Evolutionary conservation across 2,329 filamentous ascomycete genomes (phyloP).

Genomic region (Colletotrichum sublineola): DNA sequence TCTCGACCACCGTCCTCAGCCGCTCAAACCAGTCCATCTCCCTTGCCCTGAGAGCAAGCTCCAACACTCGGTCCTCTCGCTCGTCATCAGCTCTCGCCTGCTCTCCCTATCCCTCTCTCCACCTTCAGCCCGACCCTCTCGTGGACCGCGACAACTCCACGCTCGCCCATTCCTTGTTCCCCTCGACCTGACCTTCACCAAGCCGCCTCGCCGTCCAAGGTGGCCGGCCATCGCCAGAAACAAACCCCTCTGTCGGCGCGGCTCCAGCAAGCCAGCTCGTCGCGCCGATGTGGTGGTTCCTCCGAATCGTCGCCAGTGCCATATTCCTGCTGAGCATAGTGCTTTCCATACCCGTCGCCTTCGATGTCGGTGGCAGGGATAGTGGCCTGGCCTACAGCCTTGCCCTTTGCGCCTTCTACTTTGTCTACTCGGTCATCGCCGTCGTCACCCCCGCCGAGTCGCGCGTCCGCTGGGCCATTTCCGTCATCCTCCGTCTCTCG

Average conservation of each 20-base stretch:
- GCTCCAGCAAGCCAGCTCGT: constrained; percentile 46
- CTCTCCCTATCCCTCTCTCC: background rate
- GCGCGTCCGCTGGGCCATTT: constrained; percentile 78
- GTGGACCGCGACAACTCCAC: constrained; percentile 22
- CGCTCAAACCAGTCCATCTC: constrained; percentile 14
- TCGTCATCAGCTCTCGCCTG: constrained; percentile 12
- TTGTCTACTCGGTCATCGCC: constrained; percentile 85
- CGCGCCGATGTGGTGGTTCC: constrained; percentile 82
- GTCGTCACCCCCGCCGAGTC: constrained; percentile 85
- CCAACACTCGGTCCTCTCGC: constrained; percentile 20
- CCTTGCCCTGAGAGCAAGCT: constrained; percentile 4
- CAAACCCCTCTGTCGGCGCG: constrained; percentile 43
- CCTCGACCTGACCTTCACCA: constrained; percentile 6
- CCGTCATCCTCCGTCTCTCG: constrained; percentile 77
- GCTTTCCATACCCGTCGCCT: constrained; percentile 95
- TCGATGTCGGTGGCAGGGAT: constrained; percentile 96
- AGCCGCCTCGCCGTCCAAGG: constrained; percentile 30
- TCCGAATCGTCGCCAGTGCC: constrained; percentile 82
- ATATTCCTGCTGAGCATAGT: constrained; percentile 93
- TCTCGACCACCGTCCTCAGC: constrained; percentile 9
- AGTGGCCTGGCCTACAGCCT: constrained; percentile 96
- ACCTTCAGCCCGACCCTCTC: constrained; percentile 11
- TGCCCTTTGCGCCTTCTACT: constrained; percentile 89
- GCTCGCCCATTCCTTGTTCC: background rate
- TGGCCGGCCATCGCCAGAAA: constrained; percentile 22